Conservation (phyloP, 148 eudicot species). For the Chenopodium formosanum region DNA sequence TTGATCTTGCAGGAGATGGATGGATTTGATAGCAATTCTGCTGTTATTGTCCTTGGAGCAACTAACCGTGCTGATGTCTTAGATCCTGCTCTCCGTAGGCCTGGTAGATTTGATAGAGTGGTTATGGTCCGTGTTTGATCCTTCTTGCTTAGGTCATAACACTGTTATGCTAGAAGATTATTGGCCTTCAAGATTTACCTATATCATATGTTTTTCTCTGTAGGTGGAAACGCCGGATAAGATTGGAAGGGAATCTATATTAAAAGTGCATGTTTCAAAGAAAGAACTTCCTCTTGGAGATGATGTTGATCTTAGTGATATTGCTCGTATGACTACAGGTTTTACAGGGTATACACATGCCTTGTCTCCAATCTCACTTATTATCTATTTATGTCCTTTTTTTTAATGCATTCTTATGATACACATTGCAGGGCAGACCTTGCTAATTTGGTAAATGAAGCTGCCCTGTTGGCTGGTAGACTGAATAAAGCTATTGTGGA, state of each 20-base stretch:
- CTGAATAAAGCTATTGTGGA: slow-evolving; percentile 71
- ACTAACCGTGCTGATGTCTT: slow-evolving; percentile 93
- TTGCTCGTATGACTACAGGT: slow-evolving; percentile 95
- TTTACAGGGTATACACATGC: slow-evolving; percentile 72
- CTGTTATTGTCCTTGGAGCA: slow-evolving; percentile 97
- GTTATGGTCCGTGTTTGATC: slow-evolving; percentile 53
- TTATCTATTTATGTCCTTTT: slow-evolving; percentile 3
- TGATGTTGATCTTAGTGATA: slow-evolving; percentile 63
- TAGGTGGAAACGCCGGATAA: slow-evolving; percentile 98
- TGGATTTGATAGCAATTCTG: slow-evolving; percentile 96
- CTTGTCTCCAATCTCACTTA: slow-evolving; percentile 13
- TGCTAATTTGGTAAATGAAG: slow-evolving; percentile 98
- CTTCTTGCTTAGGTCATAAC: background rate
- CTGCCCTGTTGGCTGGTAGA: slow-evolving; percentile 96
- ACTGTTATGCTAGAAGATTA: background rate
- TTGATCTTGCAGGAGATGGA: slow-evolving; percentile 84
- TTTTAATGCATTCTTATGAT: slow-evolving; percentile 20
- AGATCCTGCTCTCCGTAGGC: slow-evolving; percentile 96
- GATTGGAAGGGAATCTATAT: slow-evolving; percentile 85
- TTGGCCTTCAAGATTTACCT: slow-evolving; percentile 8
- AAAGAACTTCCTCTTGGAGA: slow-evolving; percentile 90
- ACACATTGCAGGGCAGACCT: slow-evolving; percentile 83
- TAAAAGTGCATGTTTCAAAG: slow-evolving; percentile 76
- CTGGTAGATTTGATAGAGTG: slow-evolving; percentile 94
- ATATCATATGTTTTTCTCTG: slow-evolving; percentile 18